A percentile compares a stretch with the other conserved stretches of the same genome.
These are phyloP conservation scores for Wallemia ichthyophaga DNA, from an alignment of 1,284 basidiomycete genomes.

Conservation along the genomic window DNA sequence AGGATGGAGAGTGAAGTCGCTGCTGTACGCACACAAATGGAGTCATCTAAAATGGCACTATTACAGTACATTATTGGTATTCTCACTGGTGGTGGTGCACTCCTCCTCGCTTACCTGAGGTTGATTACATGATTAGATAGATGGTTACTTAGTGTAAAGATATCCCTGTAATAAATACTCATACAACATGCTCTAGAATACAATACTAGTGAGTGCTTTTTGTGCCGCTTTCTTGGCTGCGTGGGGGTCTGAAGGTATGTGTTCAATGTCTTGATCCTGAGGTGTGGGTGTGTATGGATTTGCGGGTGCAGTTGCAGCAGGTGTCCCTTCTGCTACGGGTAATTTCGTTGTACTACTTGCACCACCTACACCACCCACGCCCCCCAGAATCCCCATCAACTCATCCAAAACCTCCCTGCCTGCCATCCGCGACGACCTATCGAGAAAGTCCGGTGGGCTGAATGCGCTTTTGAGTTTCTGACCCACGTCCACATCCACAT, in stretches of 20 bases:
- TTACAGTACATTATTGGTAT: conserved; percentile 11
- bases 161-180: no score
- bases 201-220: not conserved
- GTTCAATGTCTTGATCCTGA: not conserved
- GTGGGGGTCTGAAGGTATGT: not conserved
- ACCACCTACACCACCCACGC: no score
- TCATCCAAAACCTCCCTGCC: not conserved
- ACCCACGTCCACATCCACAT: not conserved
- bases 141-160: no score
- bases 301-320: no score
- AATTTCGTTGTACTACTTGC: no score
- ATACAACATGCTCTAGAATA: not conserved
- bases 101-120: conserved; percentile 55
- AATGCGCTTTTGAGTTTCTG: not conserved
- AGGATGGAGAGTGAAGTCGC: conserved; percentile 92
- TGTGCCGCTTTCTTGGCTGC: not conserved
- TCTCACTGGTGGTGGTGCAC: conserved; percentile 62
- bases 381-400: not conserved
- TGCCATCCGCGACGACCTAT: not conserved
- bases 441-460: not conserved
- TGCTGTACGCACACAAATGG: conserved; percentile 57
- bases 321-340: no score
- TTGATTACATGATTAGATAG: conserved; percentile 21
- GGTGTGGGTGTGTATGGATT: not conserved
- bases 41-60: conserved; percentile 46